A percentile compares a stretch with the other conserved stretches of the same genome.
phyloP scores from a whole-genome alignment of 495 filamentous ascomycete genomes.

The Aspergillus heteromorphus region DNA sequence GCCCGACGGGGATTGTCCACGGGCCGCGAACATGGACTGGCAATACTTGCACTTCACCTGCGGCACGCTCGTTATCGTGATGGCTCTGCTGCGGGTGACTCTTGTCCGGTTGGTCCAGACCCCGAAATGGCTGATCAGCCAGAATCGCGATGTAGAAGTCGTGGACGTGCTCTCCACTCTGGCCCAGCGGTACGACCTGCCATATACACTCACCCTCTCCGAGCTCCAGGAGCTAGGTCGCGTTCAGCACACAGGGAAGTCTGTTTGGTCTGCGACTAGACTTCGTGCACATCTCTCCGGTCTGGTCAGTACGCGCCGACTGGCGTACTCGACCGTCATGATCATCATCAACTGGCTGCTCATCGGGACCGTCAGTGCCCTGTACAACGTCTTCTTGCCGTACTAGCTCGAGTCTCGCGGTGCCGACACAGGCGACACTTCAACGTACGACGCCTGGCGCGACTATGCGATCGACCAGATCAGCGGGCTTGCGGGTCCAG shows the following conservation, averaged over 20 bases:
- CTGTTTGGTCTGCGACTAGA: slow-evolving; percentile 25
- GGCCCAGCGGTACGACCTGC: slow-evolving; percentile 17
- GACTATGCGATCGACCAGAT: slow-evolving; percentile 43
- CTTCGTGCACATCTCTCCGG: slow-evolving; percentile 24
- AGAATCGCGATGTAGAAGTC: slow-evolving; percentile 27
- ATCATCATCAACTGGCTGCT: slow-evolving; percentile 36
- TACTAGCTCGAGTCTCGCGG: slow-evolving; percentile 33
- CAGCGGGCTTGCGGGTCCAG: slow-evolving; percentile 34
- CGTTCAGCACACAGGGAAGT: slow-evolving; percentile 26
- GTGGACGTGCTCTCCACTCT: slow-evolving; percentile 15
- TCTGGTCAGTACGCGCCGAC: slow-evolving; percentile 19
- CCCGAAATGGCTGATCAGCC: slow-evolving; percentile 24
- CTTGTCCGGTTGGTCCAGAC: slow-evolving; percentile 27
- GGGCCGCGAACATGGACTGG: slow-evolving; percentile 30
- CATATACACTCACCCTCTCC: slow-evolving; percentile 18
- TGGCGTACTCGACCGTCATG: slow-evolving; percentile 24
- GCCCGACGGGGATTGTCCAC: slow-evolving; percentile 11
- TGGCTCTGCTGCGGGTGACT: slow-evolving; percentile 17
- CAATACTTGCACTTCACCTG: slow-evolving; percentile 29
- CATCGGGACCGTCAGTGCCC: slow-evolving; percentile 31
- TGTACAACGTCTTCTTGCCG: slow-evolving; percentile 32
- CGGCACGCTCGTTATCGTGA: slow-evolving; percentile 24
- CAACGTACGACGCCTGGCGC: slow-evolving; percentile 32
- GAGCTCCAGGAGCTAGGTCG: slow-evolving; percentile 23
- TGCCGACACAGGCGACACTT: slow-evolving; percentile 18